Base-by-base conservation (phyloP, 768 basidiomycete species). In the Pulveroboletus sp. region DNA sequence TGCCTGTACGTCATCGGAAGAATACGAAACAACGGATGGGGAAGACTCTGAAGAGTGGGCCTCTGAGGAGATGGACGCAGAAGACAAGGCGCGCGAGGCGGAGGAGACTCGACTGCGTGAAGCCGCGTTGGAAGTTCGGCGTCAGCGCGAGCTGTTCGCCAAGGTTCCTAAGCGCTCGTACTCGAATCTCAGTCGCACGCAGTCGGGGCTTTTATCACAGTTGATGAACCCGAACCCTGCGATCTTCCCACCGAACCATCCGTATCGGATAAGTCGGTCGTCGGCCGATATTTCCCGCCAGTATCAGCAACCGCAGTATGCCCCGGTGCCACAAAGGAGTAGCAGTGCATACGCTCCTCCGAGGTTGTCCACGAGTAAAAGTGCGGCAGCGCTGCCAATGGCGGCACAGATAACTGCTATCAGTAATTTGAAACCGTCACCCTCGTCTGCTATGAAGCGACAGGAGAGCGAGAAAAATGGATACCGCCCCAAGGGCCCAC, bases 221-320 rank as follows among this genome's bases (percentile, higher is more conserved):
- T 68, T 91, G 38, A 74, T 91, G 74, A 83, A 89, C 55, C 89
- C 88, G 0, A 78, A 85, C 59, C 82, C 83, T 17, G 60, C 71
- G 11, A 69, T 81, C 28, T 77, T 86, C 59, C 83, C 84, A 6
- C 64, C 67, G 1, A 75, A 71, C 36, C 84, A 83, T 63, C 79
- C 83, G 2, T 84, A 81, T 66, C 73, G 79, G 52, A 66, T 72
- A 14, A 79, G 72, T 15, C 76, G 73, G 49, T 74, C 76, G 8
- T 68, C 69, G 15, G 75, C 78, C 17, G 77, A 82, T 57, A 72
- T 85, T 38, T 42, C 57, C 8, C 57, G 47, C 43, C 68, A 64
- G 50, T 59, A 58, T 43, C 56, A 59, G 38, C 50, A 47, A 12
- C 52, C 47, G 39, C 62, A 54, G 17, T 51, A 35, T 42, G 53